A percentile compares a stretch with the other conserved stretches of the same genome.
Conservation (phyloP, 768 basidiomycete genomes). For the Ramaria rubella region DNA sequence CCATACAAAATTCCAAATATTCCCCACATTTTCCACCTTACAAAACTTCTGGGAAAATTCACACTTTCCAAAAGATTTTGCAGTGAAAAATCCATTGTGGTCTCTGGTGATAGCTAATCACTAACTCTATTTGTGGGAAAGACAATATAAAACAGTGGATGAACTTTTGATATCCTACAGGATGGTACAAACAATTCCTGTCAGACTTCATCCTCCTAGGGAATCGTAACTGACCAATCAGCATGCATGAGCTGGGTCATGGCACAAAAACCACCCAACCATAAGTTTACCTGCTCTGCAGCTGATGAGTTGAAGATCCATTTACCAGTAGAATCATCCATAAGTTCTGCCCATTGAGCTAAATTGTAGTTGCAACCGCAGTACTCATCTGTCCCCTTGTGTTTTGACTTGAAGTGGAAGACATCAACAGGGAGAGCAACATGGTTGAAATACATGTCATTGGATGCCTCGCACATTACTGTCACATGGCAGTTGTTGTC, state of each 20-base stretch:
- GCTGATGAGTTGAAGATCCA: slow-evolving; percentile 25
- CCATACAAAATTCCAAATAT: no score
- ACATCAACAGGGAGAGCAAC: slow-evolving; percentile 18
- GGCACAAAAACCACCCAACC: slow-evolving; percentile 17
- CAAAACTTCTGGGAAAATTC: no score
- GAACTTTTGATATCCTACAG: no score
- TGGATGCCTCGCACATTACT: background rate
- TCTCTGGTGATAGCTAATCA: no score
- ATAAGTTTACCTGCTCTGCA: slow-evolving; percentile 21
- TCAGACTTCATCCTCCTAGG: no score
- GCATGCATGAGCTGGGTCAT: slow-evolving; percentile 17
- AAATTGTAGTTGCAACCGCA: slow-evolving; percentile 19
- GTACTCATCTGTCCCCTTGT: slow-evolving; percentile 15
- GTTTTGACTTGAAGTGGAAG: slow-evolving; percentile 20
- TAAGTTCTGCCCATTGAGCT: slow-evolving; percentile 8
- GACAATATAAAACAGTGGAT: no score
- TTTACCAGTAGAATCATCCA: slow-evolving; percentile 8
- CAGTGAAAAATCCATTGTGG: no score
- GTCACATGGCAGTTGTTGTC: slow-evolving; percentile 19
- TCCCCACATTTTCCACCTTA: no score
- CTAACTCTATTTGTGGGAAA: no score
- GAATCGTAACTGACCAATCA: background rate
- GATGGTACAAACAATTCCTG: no score
- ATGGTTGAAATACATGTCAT: slow-evolving; percentile 11
- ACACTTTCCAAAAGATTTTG: no score